Evolutionary conservation across 345 rosid species (phyloP), one percentile per base, ranked within the genome.

Genomic region (Tarenaya hassleriana): DNA sequence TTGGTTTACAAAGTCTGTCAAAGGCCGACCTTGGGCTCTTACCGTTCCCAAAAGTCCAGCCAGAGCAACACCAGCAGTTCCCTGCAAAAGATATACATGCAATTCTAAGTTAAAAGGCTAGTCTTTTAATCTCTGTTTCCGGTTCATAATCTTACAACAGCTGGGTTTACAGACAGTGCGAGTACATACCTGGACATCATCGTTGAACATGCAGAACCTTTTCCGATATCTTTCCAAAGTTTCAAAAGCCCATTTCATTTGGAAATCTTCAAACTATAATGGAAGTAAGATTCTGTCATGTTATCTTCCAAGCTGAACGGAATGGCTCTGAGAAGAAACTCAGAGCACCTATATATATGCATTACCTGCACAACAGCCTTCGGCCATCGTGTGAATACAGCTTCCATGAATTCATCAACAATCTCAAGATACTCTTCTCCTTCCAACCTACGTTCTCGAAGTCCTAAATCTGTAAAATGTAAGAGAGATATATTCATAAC

Each of bases 11-110:
- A 88, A 92, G 70, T 92, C 96, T 0, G 82, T 70, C 63, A 85
- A 55, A 21, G 96, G 77, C 16, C 64, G 79, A 47, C 98, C 98
- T 80, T 92, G 98, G 41, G 98, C 81, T 75, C 98, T 81, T 21
- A 83, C 96, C 53, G 88, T 55, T 68, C 98, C 97, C 73, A 92
- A 69, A 41, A 92, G 66, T 49, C 96, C 98, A 10, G 98, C 98
- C 50, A 92, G 85, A 54, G 98, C 98, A 66, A 92, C 96, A 73
- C 98, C 98, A 66, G 98, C 98, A 61, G 98, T 88, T 75, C 98
- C 98, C 98, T 92, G 46, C n/a, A 38, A 8, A 24, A 10, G 60
- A 16, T 61, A 10, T 53, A 50, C 50, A 62, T 10, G 7, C 16
- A 15, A 0, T 10, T 50, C 18, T 52, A 5, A 15, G n/a, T 46